Conservation (phyloP, 768 basidiomycete genomes). For the Boletus sp. region DNA sequence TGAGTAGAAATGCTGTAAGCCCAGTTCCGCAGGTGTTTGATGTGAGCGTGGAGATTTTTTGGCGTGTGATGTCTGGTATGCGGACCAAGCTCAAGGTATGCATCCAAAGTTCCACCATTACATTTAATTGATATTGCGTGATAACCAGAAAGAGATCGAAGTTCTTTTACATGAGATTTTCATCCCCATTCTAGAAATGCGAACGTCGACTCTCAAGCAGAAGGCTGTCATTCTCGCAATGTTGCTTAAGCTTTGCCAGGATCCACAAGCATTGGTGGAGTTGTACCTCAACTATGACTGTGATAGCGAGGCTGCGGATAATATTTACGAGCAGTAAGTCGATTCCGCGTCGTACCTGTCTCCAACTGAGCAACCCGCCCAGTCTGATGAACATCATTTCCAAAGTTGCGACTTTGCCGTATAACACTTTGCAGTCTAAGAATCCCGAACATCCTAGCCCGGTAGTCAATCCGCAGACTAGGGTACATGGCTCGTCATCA, state of each 20-base stretch:
- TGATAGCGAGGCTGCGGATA: slow-evolving; percentile 89
- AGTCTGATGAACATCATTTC: slow-evolving; percentile 95
- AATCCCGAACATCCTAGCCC: slow-evolving; percentile 59
- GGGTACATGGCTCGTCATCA: slow-evolving; percentile 36
- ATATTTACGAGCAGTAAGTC: slow-evolving; percentile 92
- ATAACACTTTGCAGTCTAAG: slow-evolving; percentile 47
- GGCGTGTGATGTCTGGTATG: slow-evolving; percentile 92
- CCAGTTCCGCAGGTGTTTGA: slow-evolving; percentile 97
- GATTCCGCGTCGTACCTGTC: background rate
- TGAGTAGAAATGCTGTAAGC: slow-evolving; percentile 94
- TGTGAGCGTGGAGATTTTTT: slow-evolving; percentile 97
- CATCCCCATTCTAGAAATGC: slow-evolving; percentile 97
- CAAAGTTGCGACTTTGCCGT: slow-evolving; percentile 71
- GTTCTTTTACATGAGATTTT: slow-evolving; percentile 98
- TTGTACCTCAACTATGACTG: slow-evolving; percentile 99
- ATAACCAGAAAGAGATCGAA: slow-evolving; percentile 92
- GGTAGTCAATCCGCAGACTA: slow-evolving; percentile 45
- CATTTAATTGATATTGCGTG: slow-evolving; percentile 5
- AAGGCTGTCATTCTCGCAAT: slow-evolving; percentile 91
- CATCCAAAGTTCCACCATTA: background rate
- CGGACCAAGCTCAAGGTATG: slow-evolving; percentile 90
- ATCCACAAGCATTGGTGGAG: slow-evolving; percentile 96
- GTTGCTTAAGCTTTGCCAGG: slow-evolving; percentile 84
- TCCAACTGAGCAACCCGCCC: slow-evolving; percentile 4
- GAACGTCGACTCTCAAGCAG: slow-evolving; percentile 91